Base-by-base conservation (phyloP, 1,139 yeast genomes). In the Lodderomyces beijingensis region DNA sequence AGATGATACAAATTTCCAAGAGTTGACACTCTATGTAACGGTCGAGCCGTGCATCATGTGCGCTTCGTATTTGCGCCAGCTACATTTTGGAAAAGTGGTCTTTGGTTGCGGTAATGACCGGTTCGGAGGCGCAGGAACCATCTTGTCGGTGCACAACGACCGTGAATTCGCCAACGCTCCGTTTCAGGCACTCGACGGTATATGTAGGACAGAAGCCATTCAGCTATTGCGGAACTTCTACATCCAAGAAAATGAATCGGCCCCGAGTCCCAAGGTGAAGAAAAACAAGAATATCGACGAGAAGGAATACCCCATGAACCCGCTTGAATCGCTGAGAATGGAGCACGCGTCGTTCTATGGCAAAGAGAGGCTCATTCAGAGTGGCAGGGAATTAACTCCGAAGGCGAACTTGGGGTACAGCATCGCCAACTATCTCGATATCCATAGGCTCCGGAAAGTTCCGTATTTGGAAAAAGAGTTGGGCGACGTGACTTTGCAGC, bases 21-120 rank as follows among this genome's bases (percentile, higher is more conserved):
- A 44, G 53, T 75, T 40, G 12, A 77, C 77, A 21, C 64, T 91
- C 13, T 91, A 88, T 55, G 99, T 91, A 16, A 87, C 97, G 0
- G 97, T 91, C 1, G 99, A 91, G 55, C 99, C 99, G 0, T 91
- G 99, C 55, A 82, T 93, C 8, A 91, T 91, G 99, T 91, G 99
- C 62, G 97, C 96, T 0, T 80, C 94, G 18, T 91, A 95, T 2
- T 59, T 91, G 32, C 73, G 91, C 36, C 98, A 91, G 49, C 55
- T 89, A 22, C 81, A 84, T 1, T 76, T 91, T 13, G 61, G 76
- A 15, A 65, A 66, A 27, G 96, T 89, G 2, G 77, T 79, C 28
- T 91, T 84, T 50, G 97, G 98, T 0, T 89, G 96, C 51, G 93
- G 88, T 0, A 91, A 91, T 53, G 97, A 91, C 44, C 61, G 98